Evolutionary conservation across 2,329 filamentous ascomycete genomes (phyloP).

Genomic region (Ceratocystis eucalypticola): DNA sequence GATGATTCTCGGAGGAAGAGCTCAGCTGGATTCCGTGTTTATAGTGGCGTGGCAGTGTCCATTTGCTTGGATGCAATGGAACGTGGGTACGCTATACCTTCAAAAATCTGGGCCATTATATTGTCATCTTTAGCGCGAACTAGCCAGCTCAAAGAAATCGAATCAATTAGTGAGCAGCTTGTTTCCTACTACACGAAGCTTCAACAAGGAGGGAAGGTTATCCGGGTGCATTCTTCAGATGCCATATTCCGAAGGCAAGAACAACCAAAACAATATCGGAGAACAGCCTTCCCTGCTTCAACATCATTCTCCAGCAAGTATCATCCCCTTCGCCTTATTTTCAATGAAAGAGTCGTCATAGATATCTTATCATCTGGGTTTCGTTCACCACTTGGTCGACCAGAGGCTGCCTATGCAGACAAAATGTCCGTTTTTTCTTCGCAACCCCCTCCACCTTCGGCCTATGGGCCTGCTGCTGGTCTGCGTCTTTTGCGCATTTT

Average conservation of each 20-base stretch:
- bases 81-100: slow-evolving; percentile 11
- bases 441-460: neutral
- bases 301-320: slow-evolving; percentile 13
- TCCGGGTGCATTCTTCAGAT: slow-evolving; percentile 16
- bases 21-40: neutral
- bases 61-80: slow-evolving; percentile 13
- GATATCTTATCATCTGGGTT: slow-evolving; percentile 13
- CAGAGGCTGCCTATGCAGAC: neutral
- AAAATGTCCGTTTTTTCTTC: neutral
- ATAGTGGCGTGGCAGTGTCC: slow-evolving; percentile 5
- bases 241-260: slow-evolving; percentile 11
- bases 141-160: slow-evolving; percentile 2
- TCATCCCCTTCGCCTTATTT: slow-evolving; percentile 16
- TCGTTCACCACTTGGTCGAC: slow-evolving; percentile 11
- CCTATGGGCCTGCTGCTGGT: slow-evolving; percentile 17
- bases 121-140: slow-evolving; percentile 7
- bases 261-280: neutral
- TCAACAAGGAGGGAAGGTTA: neutral
- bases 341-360: slow-evolving; percentile 17
- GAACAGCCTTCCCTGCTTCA: slow-evolving; percentile 8
- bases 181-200: slow-evolving; percentile 1
- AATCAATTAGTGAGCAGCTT: slow-evolving; percentile 5
- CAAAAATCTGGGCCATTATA: slow-evolving; percentile 10
- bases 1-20: slow-evolving; percentile 5
- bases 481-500: slow-evolving; percentile 14